Evolutionary conservation across 2,329 filamentous ascomycete species (phyloP).

Genomic region (Periglandula ipomoeae): DNA sequence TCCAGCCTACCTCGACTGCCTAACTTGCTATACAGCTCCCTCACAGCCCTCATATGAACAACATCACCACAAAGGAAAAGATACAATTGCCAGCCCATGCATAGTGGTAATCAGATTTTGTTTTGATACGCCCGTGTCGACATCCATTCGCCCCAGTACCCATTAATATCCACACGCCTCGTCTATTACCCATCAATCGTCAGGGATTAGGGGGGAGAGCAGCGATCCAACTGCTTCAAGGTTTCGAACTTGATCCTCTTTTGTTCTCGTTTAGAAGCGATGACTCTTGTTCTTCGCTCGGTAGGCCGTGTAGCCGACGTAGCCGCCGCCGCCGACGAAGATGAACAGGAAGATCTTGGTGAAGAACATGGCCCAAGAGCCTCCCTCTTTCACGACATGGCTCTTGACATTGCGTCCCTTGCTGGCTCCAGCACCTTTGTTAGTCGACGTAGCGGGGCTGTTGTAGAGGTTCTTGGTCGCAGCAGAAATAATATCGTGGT

Average conservation of each 20-base stretch:
- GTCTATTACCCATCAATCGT: background rate
- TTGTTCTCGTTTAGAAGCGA: conserved; percentile 36
- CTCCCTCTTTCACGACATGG: conserved; percentile 31
- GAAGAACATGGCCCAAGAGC: conserved; percentile 55
- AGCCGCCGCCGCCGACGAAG: conserved; percentile 59
- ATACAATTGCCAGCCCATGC: conserved; percentile 6
- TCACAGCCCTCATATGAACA: background rate
- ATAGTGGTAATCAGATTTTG: conserved; percentile 1
- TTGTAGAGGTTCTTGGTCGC: conserved; percentile 83
- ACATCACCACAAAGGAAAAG: conserved; percentile 2
- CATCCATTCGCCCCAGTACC: background rate
- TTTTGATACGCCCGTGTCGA: background rate
- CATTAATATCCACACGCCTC: background rate
- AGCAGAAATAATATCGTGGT: conserved; percentile 91
- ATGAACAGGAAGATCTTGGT: conserved; percentile 77
- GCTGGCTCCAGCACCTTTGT: conserved; percentile 28
- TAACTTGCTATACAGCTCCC: background rate
- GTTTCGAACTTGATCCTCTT: background rate
- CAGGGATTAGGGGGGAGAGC: background rate
- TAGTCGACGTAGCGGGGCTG: conserved; percentile 28
- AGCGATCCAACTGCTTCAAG: background rate
- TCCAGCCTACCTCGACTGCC: background rate
- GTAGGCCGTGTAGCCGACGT: conserved; percentile 81
- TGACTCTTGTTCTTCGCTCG: conserved; percentile 55
- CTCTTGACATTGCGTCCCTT: conserved; percentile 24